Evolutionary conservation across 2,329 filamentous ascomycete genomes (phyloP).

Genomic region (Exophiala oligosperma): DNA sequence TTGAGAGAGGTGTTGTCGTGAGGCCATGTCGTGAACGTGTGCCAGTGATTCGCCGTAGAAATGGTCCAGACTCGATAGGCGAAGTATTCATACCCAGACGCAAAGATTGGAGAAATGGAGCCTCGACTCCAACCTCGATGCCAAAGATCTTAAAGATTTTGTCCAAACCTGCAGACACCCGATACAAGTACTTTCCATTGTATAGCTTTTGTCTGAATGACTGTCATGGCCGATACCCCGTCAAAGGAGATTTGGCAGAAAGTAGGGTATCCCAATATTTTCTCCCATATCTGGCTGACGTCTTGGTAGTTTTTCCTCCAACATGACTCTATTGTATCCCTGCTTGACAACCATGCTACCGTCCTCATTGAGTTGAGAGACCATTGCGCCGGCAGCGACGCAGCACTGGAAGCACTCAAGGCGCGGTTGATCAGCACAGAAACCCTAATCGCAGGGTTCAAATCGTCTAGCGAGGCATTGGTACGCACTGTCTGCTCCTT

Average conservation of each 20-base stretch:
- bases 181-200: background rate
- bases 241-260: constrained; percentile 10
- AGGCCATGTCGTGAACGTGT: background rate
- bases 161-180: background rate
- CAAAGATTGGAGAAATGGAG: constrained; percentile 9
- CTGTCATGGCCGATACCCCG: constrained; percentile 3
- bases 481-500: background rate
- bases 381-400: constrained; percentile 3
- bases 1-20: background rate
- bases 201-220: background rate
- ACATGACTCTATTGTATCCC: constrained; percentile 15
- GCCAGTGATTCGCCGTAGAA: background rate
- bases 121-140: constrained; percentile 7
- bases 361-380: constrained; percentile 17
- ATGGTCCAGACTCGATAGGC: background rate
- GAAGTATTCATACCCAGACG: background rate
- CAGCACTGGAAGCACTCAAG: constrained; percentile 1
- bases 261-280: background rate
- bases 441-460: constrained; percentile 15
- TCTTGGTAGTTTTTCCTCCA: constrained; percentile 15
- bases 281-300: background rate
- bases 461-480: constrained; percentile 14
- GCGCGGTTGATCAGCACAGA: constrained; percentile 12
- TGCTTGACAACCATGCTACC: constrained; percentile 20
- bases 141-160: background rate